A percentile compares a stretch with the other conserved stretches of the same genome.
Conservation (phyloP, 371 early-diverging fungal genomes). For the Cokeromyces recurvatus region DNA sequence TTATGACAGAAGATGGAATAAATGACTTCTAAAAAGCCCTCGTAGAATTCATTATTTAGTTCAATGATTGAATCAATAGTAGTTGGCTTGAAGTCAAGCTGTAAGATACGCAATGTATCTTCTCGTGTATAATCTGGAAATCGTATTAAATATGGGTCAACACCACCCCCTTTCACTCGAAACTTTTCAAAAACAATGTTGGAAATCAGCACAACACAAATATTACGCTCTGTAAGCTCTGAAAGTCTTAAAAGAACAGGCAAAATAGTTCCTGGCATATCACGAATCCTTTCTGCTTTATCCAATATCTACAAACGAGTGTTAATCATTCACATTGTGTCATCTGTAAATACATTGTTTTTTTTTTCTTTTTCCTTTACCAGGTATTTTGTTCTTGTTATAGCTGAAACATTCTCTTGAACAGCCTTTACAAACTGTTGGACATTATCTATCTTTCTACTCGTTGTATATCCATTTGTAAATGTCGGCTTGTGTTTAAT, state of each 20-base stretch:
- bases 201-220: conserved; percentile 70
- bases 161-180: conserved; percentile 57
- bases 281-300: conserved; percentile 76
- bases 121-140: conserved; percentile 72
- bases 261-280: conserved; percentile 61
- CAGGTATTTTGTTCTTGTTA: conserved; percentile 34
- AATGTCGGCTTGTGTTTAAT: conserved; percentile 27
- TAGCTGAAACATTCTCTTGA: conserved; percentile 20
- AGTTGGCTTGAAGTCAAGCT: conserved; percentile 55
- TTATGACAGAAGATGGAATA: conserved; percentile 74
- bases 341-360: no score
- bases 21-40: conserved; percentile 63
- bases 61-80: conserved; percentile 14
- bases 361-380: conserved; percentile 12
- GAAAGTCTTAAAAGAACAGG: conserved; percentile 65
- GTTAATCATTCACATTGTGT: no score
- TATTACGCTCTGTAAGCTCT: conserved; percentile 59
- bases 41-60: conserved; percentile 59
- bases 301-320: conserved; percentile 57
- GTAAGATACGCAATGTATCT: conserved; percentile 69
- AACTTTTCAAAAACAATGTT: conserved; percentile 80
- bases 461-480: conserved; percentile 13
- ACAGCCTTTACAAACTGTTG: conserved; percentile 64
- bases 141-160: conserved; percentile 61
- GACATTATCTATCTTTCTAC: conserved; percentile 55